Conservation (phyloP, 306 rosid genomes). For the Sindora glabra region DNA sequence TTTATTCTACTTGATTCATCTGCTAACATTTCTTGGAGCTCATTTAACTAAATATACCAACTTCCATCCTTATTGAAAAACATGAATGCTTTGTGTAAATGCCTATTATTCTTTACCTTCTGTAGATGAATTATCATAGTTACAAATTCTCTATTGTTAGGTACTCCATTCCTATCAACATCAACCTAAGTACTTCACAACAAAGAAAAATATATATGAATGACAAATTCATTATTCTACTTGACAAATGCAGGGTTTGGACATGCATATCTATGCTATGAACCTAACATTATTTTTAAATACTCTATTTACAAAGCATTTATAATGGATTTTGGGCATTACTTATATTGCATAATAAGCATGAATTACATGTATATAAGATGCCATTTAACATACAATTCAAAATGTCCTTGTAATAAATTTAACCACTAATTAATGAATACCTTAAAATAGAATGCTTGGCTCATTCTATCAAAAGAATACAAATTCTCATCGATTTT, state of each 20-base stretch:
- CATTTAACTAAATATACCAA: constrained; percentile 74
- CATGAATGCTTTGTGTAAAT: constrained; percentile 76
- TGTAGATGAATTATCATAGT: constrained; percentile 97
- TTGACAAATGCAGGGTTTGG: not conserved
- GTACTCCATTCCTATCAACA: constrained; percentile 94
- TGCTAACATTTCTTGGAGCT: constrained; percentile 60
- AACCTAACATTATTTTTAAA: not conserved
- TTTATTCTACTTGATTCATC: constrained; percentile 82
- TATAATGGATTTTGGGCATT: not conserved
- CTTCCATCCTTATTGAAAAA: constrained; percentile 85
- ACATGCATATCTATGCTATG: not conserved
- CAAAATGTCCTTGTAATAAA: not conserved
- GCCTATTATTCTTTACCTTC: constrained; percentile 91
- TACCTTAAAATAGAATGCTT: no score
- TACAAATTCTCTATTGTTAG: constrained; percentile 95
- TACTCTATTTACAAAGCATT: not conserved
- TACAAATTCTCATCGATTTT: no score
- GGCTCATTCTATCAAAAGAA: no score
- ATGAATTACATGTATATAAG: not conserved
- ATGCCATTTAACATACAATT: not conserved
- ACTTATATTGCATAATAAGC: not conserved
- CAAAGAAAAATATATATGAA: constrained; percentile 12
- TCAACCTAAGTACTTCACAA: constrained; percentile 56
- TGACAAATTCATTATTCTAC: not conserved
- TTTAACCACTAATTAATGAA: not conserved